Evolutionary conservation across 306 rosid species (phyloP).

Genomic region (Cajanus cajan): DNA sequence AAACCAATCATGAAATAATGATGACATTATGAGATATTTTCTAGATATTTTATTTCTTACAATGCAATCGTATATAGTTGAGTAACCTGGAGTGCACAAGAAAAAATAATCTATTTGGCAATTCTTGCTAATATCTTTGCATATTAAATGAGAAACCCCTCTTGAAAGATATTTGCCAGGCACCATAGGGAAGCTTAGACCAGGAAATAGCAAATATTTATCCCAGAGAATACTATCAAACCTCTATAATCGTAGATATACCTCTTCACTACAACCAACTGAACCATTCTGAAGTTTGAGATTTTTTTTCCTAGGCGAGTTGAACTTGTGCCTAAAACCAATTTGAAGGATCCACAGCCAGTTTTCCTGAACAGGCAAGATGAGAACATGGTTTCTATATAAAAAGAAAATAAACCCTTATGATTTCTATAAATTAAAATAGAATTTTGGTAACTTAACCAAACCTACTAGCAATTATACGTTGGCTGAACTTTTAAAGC

Average conservation of each 20-base stretch:
- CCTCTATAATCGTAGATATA: neutral
- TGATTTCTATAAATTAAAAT: neutral
- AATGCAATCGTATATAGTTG: neutral
- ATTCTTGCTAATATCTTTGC: neutral
- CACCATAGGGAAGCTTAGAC: neutral
- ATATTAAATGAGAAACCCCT: neutral
- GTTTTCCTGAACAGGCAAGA: neutral
- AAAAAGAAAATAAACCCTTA: neutral
- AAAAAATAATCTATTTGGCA: neutral
- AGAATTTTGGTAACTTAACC: neutral
- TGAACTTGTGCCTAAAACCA: neutral
- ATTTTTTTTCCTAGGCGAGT: neutral
- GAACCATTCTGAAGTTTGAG: slow-evolving; percentile 4
- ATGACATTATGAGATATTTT: neutral
- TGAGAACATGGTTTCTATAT: neutral
- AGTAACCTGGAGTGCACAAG: neutral
- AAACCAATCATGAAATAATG: neutral
- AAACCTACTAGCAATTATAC: neutral
- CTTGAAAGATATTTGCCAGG: neutral
- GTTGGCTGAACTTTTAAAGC: slow-evolving; percentile 34
- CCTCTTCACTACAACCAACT: neutral
- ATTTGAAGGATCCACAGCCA: slow-evolving; percentile 5
- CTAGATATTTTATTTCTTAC: neutral
- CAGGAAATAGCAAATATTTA: neutral
- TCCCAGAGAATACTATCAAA: neutral